Conservation (phyloP, 2,329 filamentous ascomycete genomes). For the Cladorrhinum sp. region DNA sequence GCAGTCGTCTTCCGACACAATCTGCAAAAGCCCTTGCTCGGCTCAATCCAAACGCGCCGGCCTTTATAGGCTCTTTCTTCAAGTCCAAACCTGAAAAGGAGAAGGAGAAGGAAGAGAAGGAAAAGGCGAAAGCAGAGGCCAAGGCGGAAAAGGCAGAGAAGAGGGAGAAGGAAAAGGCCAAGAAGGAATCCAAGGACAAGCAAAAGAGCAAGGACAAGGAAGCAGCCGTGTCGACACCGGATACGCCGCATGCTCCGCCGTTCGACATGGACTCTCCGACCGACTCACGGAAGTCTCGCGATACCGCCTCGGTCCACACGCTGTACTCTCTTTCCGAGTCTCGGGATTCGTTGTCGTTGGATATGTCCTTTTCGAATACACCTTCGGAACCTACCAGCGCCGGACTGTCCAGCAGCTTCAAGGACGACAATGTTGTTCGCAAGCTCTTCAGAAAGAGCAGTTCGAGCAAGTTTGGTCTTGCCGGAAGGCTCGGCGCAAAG, state of each 20-base stretch:
- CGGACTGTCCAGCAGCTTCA: slow-evolving; percentile 41
- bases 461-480: slow-evolving; percentile 62
- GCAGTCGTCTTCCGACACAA: slow-evolving; percentile 62
- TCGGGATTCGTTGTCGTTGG: slow-evolving; percentile 55
- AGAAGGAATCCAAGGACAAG: slow-evolving; percentile 38
- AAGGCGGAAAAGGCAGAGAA: neutral
- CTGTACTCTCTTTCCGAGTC: slow-evolving; percentile 59
- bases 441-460: slow-evolving; percentile 64
- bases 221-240: slow-evolving; percentile 27
- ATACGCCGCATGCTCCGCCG: slow-evolving; percentile 36
- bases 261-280: slow-evolving; percentile 49
- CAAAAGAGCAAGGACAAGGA: slow-evolving; percentile 39
- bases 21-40: slow-evolving; percentile 43
- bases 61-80: slow-evolving; percentile 70
- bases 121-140: neutral
- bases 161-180: slow-evolving; percentile 40
- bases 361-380: slow-evolving; percentile 54
- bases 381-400: slow-evolving; percentile 49
- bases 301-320: slow-evolving; percentile 56
- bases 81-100: slow-evolving; percentile 40
- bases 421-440: slow-evolving; percentile 53
- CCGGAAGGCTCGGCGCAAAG: slow-evolving; percentile 53
- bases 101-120: slow-evolving; percentile 28
- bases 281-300: slow-evolving; percentile 54
- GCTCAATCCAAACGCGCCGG: slow-evolving; percentile 85